A percentile compares a stretch with the other conserved stretches of the same genome.
Conservation (phyloP, 306 rosid species). For the Castanea crenata region DNA sequence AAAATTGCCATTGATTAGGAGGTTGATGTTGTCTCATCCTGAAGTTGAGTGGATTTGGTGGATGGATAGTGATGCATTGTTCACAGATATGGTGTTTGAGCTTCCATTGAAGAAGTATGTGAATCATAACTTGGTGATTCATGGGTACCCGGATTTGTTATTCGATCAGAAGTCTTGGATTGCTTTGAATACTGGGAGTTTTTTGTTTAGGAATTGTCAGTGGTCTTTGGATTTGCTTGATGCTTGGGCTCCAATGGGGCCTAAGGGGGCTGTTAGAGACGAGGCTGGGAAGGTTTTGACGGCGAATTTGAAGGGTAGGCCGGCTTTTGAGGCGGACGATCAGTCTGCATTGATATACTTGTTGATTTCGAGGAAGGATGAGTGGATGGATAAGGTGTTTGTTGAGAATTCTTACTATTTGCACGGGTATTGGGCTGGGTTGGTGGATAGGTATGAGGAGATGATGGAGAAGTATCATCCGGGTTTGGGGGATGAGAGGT, state of each 20-base stretch:
- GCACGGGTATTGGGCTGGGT: conserved; percentile 98
- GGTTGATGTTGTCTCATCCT: conserved; percentile 88
- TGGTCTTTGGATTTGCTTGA: conserved; percentile 98
- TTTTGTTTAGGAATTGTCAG: conserved; percentile 85
- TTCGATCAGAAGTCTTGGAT: conserved; percentile 97
- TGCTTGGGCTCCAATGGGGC: conserved; percentile 99
- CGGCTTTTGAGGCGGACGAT: conserved; percentile 96
- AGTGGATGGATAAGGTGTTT: conserved; percentile 90
- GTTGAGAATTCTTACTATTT: conserved; percentile 88
- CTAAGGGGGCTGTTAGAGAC: conserved; percentile 74
- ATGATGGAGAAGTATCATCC: conserved; percentile 98
- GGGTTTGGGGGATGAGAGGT: conserved; percentile 92
- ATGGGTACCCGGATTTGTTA: conserved; percentile 92
- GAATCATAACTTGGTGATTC: conserved; percentile 71
- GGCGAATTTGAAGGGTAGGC: conserved; percentile 87
- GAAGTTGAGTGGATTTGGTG: conserved; percentile 99
- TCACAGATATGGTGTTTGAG: conserved; percentile 89
- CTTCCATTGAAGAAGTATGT: conserved; percentile 70
- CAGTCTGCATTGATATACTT: conserved; percentile 93
- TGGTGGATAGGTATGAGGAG: conserved; percentile 95
- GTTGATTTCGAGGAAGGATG: conserved; percentile 77
- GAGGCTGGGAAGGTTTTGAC: conserved; percentile 91
- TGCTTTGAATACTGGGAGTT: conserved; percentile 91
- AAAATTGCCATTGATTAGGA: conserved; percentile 82
- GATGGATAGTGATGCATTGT: conserved; percentile 99